Evolutionary conservation across 352 stramenopile genomes (phyloP).

Genomic region (Phytopythium chamaehyphon): DNA sequence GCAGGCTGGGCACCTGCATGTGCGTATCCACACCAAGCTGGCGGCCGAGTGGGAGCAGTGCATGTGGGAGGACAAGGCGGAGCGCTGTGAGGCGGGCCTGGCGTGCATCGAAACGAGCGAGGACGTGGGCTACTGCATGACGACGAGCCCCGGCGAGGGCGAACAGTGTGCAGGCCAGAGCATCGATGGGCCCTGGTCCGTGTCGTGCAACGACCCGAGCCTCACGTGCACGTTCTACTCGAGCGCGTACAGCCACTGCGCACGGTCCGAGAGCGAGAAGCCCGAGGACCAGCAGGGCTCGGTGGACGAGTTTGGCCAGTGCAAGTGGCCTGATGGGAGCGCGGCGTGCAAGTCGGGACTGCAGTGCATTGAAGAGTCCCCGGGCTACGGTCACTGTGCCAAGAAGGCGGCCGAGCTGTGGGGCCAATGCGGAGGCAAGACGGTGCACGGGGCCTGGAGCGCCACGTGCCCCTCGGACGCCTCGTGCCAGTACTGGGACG

Average conservation of each 20-base stretch:
- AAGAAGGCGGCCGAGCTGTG: constrained; percentile 22
- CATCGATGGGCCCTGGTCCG: constrained; percentile 14
- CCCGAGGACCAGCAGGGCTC: constrained; percentile 8
- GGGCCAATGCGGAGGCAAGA: constrained; percentile 22
- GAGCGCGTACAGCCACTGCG: constrained; percentile 26
- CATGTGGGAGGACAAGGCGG: constrained; percentile 13
- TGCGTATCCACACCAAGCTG: not conserved
- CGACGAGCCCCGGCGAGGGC: constrained; percentile 15
- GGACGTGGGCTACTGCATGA: constrained; percentile 22
- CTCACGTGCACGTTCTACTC: constrained; percentile 24
- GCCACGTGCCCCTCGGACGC: constrained; percentile 21
- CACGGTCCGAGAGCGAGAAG: constrained; percentile 17
- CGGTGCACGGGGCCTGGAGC: constrained; percentile 11
- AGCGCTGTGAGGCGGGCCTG: constrained; percentile 13
- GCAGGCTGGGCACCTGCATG: too few relatives aligned
- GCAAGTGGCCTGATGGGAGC: constrained; percentile 18
- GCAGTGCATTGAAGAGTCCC: constrained; percentile 23
- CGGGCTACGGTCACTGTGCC: constrained; percentile 21
- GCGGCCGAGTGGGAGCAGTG: constrained; percentile 21
- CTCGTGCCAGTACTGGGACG: constrained; percentile 17
- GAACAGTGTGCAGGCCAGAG: constrained; percentile 25
- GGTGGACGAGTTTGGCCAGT: constrained; percentile 18
- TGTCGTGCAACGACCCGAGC: constrained; percentile 15
- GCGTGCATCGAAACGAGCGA: constrained; percentile 12
- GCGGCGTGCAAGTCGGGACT: constrained; percentile 15